Percentiles rank a stretch among this genome's conserved stretches.
Evolutionary conservation across 371 early-diverging fungal species (phyloP).

Genomic region (Polyrhizophydium stewartii): DNA sequence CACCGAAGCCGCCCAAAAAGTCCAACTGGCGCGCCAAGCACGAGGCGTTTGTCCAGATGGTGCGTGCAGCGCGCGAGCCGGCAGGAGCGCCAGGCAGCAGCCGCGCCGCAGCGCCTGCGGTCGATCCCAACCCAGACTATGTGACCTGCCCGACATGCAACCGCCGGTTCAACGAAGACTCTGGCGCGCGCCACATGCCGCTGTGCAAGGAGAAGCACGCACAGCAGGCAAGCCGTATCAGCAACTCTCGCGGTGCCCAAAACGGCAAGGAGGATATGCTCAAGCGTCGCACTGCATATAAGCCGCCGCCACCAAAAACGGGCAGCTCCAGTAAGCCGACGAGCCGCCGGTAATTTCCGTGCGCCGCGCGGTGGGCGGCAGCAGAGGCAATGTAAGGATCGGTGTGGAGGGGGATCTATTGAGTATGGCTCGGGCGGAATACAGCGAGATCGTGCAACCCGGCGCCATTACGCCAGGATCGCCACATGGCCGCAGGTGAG

Average conservation of each 20-base stretch:
- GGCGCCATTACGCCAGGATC: too few species aligned
- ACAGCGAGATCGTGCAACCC: too few species aligned
- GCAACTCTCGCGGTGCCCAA: neutral
- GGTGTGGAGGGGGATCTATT: too few species aligned
- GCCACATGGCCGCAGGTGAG: too few species aligned
- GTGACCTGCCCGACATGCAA: conserved; percentile 39
- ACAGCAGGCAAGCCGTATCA: neutral
- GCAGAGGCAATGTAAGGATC: too few species aligned
- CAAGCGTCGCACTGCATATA: conserved; percentile 35
- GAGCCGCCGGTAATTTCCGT: neutral
- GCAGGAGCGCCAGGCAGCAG: neutral
- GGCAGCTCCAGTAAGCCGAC: neutral
- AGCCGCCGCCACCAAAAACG: conserved; percentile 31
- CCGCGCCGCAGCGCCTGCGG: neutral
- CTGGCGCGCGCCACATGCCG: conserved; percentile 42
- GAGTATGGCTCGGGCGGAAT: too few species aligned
- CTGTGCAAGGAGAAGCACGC: conserved; percentile 38
- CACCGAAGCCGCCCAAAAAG: conserved; percentile 15
- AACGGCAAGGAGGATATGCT: conserved; percentile 25
- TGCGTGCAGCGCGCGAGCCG: conserved; percentile 27
- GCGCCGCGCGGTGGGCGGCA: too few species aligned
- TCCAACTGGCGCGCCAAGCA: conserved; percentile 41
- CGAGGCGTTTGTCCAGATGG: conserved; percentile 40
- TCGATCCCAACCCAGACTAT: conserved; percentile 40
- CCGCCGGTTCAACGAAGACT: conserved; percentile 38